phyloP scores from a whole-genome alignment of 768 basidiomycete species.

The Symmetrospora coprosmae region DNA sequence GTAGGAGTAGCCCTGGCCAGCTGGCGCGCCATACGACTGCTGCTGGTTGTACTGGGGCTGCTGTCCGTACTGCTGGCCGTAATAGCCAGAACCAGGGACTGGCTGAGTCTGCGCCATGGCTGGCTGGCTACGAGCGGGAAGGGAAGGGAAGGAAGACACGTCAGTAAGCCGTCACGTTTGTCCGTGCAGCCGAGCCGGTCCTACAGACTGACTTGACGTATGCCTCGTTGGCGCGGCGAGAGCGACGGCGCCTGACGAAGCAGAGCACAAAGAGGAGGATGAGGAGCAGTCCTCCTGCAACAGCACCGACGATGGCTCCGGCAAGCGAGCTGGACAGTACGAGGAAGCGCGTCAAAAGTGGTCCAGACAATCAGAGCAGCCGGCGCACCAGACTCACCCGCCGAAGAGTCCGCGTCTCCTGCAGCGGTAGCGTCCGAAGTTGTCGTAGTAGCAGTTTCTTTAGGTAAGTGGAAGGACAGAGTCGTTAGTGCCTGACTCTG shows the following conservation, averaged over 20 bases:
- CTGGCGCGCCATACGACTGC: background rate
- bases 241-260: background rate
- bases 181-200: too few species aligned
- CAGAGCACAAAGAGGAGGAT: background rate
- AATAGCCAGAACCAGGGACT: background rate
- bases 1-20: background rate
- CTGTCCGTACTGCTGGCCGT: slow-evolving; percentile 7
- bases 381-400: background rate
- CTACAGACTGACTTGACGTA: too few species aligned
- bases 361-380: background rate
- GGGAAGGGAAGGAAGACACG: too few species aligned
- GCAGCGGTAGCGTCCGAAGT: slow-evolving; percentile 3
- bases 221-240: too few species aligned
- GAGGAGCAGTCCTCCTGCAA: background rate
- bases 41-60: background rate
- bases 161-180: too few species aligned
- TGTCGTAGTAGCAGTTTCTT: slow-evolving; percentile 18
- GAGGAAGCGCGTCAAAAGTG: too few species aligned
- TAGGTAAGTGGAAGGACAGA: too few species aligned
- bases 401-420: background rate
- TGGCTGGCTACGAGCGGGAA: too few species aligned
- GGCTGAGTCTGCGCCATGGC: too few species aligned
- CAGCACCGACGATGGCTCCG: background rate
- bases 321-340: background rate
- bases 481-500: too few species aligned